These are phyloP conservation scores for Linnemannia schmuckeri DNA, from an alignment of 192 early-diverging fungal genomes.

Conservation along the genomic window DNA sequence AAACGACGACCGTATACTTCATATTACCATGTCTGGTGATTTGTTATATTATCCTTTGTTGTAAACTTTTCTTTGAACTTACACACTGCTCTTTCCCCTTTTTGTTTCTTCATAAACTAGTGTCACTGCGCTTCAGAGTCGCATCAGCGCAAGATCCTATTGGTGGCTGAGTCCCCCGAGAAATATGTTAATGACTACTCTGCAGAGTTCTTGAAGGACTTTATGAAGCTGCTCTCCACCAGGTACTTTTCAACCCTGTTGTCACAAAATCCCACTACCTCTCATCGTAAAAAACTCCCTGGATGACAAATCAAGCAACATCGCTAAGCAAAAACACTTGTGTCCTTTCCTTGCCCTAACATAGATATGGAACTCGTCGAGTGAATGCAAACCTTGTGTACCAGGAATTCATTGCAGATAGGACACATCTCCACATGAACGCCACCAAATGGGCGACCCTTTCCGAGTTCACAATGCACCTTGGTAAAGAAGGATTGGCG, in stretches of 20 bases:
- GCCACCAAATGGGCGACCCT: conserved; percentile 93
- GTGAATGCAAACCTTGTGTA: conserved; percentile 96
- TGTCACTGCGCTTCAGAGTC: conserved; percentile 91
- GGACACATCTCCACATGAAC: conserved; percentile 97
- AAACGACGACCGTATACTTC: background rate
- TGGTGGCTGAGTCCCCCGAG: conserved; percentile 86
- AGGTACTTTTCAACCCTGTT: conserved; percentile 49
- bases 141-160: conserved; percentile 91
- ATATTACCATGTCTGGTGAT: no score
- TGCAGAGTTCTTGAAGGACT: conserved; percentile 85
- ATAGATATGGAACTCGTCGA: conserved; percentile 82
- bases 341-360: background rate
- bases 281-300: background rate
- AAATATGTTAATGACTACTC: conserved; percentile 84
- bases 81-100: background rate
- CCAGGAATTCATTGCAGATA: conserved; percentile 95
- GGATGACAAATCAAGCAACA: background rate
- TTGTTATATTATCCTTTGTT: no score
- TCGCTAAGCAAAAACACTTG: background rate
- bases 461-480: conserved; percentile 87
- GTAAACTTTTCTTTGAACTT: background rate
- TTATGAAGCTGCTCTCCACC: conserved; percentile 85
- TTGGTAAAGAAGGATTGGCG: conserved; percentile 87
- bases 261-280: background rate
- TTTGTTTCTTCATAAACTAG: conserved; percentile 11